Evolutionary conservation across 768 basidiomycete genomes (phyloP).

Genomic region (Boletus sensibilis): DNA sequence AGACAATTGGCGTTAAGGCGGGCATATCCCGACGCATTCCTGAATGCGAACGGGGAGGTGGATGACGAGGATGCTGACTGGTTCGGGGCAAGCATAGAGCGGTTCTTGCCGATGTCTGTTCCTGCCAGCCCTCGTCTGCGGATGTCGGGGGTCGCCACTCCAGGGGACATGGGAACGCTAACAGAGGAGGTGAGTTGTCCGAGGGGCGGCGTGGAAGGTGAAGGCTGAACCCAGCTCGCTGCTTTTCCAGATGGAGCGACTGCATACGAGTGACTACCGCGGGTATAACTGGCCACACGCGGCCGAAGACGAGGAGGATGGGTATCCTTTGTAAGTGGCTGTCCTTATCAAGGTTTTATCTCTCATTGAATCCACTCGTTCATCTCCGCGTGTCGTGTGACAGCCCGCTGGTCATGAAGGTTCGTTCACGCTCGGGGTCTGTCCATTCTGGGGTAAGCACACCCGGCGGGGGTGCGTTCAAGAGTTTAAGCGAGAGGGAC

Average conservation of each 20-base stretch:
- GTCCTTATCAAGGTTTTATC: conserved; percentile 14
- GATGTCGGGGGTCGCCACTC: conserved; percentile 76
- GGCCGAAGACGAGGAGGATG: conserved; percentile 83
- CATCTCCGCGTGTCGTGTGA: conserved; percentile 3
- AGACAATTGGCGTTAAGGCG: conserved; percentile 87
- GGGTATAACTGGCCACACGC: conserved; percentile 54
- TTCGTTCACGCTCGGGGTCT: conserved; percentile 78
- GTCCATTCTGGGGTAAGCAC: conserved; percentile 77
- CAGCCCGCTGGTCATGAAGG: conserved; percentile 89
- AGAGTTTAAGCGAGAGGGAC: conserved; percentile 85
- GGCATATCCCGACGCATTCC: conserved; percentile 94
- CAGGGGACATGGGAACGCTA: conserved; percentile 88
- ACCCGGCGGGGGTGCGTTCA: conserved; percentile 78
- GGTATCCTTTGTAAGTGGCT: conserved; percentile 77
- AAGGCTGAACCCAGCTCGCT: background rate
- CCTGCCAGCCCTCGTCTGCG: conserved; percentile 87
- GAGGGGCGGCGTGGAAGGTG: background rate
- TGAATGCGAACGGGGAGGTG: conserved; percentile 51
- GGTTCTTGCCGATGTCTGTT: conserved; percentile 68
- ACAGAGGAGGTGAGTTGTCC: conserved; percentile 67
- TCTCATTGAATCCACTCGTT: conserved; percentile 1
- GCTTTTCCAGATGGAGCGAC: conserved; percentile 69
- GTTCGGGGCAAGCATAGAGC: conserved; percentile 57
- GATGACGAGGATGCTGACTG: conserved; percentile 43
- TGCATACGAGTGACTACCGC: conserved; percentile 85